A percentile compares a stretch with the other conserved stretches of the same genome.
Conservation (phyloP, 805 yeast genomes). For the Hemisphaericaspora nanyangensis region DNA sequence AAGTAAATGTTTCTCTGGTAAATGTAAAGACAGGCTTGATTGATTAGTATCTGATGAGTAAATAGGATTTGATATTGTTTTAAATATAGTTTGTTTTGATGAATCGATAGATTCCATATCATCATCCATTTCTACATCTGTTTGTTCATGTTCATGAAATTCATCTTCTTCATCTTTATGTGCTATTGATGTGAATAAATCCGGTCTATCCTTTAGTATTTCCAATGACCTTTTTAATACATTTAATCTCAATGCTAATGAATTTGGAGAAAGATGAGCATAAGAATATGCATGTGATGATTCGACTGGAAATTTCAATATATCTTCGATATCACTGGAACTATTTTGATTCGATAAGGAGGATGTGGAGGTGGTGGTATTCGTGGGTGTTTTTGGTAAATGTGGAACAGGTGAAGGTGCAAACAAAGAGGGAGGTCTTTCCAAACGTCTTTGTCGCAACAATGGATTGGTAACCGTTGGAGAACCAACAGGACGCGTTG, state of each 20-base stretch:
- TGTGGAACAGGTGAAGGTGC: constrained; percentile 3
- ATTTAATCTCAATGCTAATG: constrained; percentile 69
- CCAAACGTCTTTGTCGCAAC: not conserved
- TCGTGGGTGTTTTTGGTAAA: not conserved
- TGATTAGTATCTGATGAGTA: not conserved
- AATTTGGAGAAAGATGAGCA: constrained; percentile 76
- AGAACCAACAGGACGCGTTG: not conserved
- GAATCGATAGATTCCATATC: not conserved
- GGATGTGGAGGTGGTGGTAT: too few relatives aligned
- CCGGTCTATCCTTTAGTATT: constrained; percentile 64
- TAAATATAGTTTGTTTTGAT: constrained; percentile 1
- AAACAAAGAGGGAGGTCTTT: constrained; percentile 2
- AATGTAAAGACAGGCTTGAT: not conserved
- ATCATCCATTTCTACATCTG: not conserved
- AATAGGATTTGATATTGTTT: constrained; percentile 4
- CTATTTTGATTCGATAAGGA: not conserved
- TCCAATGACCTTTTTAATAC: constrained; percentile 75
- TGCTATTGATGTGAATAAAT: constrained; percentile 25
- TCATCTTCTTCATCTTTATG: constrained; percentile 1
- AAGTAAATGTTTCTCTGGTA: not conserved
- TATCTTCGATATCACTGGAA: constrained; percentile 23
- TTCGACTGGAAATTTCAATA: constrained; percentile 66
- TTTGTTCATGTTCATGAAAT: not conserved
- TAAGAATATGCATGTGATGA: constrained; percentile 84
- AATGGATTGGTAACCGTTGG: not conserved